A percentile compares a stretch with the other conserved stretches of the same genome.
Conservation (phyloP, 192 early-diverging fungal species). For the Diversispora eburnea region DNA sequence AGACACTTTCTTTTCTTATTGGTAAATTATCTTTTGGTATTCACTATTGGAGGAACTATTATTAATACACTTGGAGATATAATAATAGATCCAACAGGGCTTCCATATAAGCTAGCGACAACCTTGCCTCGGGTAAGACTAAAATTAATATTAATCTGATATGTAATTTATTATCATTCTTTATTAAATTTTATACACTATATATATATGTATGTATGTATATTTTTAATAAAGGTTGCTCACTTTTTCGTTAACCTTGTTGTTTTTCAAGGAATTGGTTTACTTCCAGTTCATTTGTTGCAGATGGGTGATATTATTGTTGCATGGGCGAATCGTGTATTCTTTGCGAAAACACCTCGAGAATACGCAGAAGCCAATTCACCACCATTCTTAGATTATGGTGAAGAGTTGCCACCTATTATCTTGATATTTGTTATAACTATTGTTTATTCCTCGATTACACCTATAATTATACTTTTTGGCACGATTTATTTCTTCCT, state of each 20-base stretch:
- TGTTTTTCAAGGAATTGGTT: conserved; percentile 67
- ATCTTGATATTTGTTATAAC: conserved; percentile 69
- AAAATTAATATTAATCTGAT: background rate
- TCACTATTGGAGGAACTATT: conserved; percentile 68
- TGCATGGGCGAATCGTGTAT: conserved; percentile 50
- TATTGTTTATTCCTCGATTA: conserved; percentile 75
- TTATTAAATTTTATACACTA: background rate
- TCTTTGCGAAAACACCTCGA: conserved; percentile 71
- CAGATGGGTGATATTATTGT: conserved; percentile 60
- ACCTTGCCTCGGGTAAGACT: conserved; percentile 55
- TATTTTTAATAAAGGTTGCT: conserved; percentile 44
- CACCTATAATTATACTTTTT: conserved; percentile 67
- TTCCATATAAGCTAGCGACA: conserved; percentile 60
- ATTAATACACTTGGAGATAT: conserved; percentile 62
- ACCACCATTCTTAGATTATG: conserved; percentile 67
- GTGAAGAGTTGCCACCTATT: conserved; percentile 64
- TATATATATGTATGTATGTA: conserved; percentile 2
- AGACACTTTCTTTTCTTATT: conserved; percentile 76
- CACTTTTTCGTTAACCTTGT: conserved; percentile 79
- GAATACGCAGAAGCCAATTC: conserved; percentile 74
- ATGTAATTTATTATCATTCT: background rate
- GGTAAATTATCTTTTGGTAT: conserved; percentile 71
- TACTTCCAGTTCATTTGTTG: conserved; percentile 67
- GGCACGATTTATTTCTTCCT: conserved; percentile 64
- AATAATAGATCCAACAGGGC: conserved; percentile 56